These are phyloP conservation scores for Clohesyomyces aquaticus DNA, from an alignment of 495 filamentous ascomycete species.

Conservation along the genomic window DNA sequence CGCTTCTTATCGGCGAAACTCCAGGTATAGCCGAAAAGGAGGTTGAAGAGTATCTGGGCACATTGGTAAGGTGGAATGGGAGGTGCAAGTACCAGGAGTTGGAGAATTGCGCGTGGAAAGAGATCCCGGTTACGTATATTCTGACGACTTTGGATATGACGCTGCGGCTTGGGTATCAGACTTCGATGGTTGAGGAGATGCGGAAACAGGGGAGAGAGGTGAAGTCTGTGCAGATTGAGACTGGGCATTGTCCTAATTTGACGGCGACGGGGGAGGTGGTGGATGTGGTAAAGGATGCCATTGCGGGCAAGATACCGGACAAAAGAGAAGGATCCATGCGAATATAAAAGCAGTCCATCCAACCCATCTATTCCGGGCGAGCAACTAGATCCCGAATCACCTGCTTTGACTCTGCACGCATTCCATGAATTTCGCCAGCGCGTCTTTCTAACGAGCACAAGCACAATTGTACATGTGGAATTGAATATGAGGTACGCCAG, in stretches of 20 bases:
- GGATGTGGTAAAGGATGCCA: constrained; percentile 26
- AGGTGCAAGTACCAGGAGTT: constrained; percentile 36
- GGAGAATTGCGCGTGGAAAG: constrained; percentile 46
- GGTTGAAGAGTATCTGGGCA: constrained; percentile 29
- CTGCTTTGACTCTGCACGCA: too few relatives aligned
- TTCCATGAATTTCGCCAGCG: too few relatives aligned
- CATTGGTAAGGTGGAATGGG: constrained; percentile 46
- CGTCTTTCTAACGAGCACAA: too few relatives aligned
- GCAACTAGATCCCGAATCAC: too few relatives aligned
- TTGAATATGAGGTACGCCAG: too few relatives aligned
- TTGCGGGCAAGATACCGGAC: too few relatives aligned
- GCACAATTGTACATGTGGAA: too few relatives aligned
- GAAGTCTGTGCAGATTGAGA: constrained; percentile 40
- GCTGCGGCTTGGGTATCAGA: constrained; percentile 44
- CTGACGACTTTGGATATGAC: constrained; percentile 46
- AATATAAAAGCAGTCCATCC: too few relatives aligned
- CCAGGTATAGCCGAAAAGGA: constrained; percentile 20
- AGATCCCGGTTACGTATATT: constrained; percentile 50
- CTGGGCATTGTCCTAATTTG: constrained; percentile 46
- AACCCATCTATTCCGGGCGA: too few relatives aligned
- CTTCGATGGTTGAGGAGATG: constrained; percentile 45
- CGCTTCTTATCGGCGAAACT: constrained; percentile 6
- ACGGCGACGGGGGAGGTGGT: constrained; percentile 43
- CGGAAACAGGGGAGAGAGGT: constrained; percentile 39
- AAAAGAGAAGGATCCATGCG: too few relatives aligned